These are phyloP conservation scores for Tulasnella calospora DNA, from an alignment of 768 basidiomycete species.

Conservation along the genomic window DNA sequence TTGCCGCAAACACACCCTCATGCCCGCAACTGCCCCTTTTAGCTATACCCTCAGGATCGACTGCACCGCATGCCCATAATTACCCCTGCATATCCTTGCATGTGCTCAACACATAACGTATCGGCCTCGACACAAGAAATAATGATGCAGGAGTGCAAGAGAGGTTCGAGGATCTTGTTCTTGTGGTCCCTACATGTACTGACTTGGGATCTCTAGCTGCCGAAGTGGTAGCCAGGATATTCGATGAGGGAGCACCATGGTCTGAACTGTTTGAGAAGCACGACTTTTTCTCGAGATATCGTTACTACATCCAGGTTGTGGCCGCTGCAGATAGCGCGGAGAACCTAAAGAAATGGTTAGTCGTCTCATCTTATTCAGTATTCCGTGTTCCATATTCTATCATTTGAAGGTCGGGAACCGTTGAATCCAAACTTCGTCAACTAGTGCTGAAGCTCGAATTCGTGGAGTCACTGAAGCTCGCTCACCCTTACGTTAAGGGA, in stretches of 20 bases:
- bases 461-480: constrained; percentile 83
- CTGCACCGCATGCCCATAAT: constrained; percentile 99
- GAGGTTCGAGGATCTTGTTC: constrained; percentile 49
- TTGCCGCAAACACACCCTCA: background rate
- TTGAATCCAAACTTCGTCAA: constrained; percentile 92
- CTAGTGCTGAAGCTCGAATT: constrained; percentile 97
- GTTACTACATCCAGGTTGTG: constrained; percentile 93
- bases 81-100: constrained; percentile 96
- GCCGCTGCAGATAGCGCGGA: constrained; percentile 81
- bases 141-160: constrained; percentile 92
- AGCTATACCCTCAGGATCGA: constrained; percentile 87
- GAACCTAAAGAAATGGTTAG: constrained; percentile 90
- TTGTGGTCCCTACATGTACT: background rate
- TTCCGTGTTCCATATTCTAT: background rate
- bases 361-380: constrained; percentile 5
- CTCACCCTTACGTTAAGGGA: constrained; percentile 93
- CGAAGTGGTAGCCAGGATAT: constrained; percentile 89
- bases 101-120: constrained; percentile 99
- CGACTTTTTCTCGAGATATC: constrained; percentile 96
- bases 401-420: constrained; percentile 79
- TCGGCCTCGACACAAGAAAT: constrained; percentile 93
- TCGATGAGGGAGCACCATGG: constrained; percentile 79
- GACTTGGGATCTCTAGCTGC: constrained; percentile 52
- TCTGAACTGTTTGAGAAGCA: constrained; percentile 91
- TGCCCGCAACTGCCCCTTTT: constrained; percentile 36